Conservation (phyloP, 495 filamentous ascomycete species). For the Podospora fimiseda region DNA sequence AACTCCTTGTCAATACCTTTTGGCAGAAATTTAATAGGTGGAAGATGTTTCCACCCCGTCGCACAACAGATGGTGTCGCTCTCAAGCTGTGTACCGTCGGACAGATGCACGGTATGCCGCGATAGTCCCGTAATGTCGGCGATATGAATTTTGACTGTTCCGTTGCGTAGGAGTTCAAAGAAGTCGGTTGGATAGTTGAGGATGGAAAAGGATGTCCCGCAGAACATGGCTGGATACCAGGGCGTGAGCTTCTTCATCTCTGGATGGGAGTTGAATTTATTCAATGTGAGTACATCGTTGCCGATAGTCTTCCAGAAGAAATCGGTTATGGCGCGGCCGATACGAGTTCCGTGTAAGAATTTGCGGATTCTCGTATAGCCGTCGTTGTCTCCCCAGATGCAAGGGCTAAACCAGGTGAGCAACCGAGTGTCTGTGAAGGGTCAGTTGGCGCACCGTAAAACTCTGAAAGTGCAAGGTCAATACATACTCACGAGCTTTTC, state of each 20-base stretch:
- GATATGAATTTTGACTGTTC: constrained; percentile 55
- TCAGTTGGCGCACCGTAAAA: no score
- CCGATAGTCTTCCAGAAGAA: constrained; percentile 60
- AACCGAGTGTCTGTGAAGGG: constrained; percentile 32
- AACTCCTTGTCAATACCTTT: constrained; percentile 44
- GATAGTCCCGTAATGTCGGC: constrained; percentile 52
- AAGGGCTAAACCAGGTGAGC: constrained; percentile 41
- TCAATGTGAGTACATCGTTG: constrained; percentile 53
- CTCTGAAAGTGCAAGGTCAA: no score
- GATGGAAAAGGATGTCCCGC: constrained; percentile 55
- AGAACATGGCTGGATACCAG: constrained; percentile 58
- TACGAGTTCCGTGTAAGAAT: constrained; percentile 59
- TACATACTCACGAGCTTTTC: constrained; percentile 54
- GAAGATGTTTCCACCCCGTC: constrained; percentile 61
- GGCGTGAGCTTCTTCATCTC: constrained; percentile 60
- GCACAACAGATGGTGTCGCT: constrained; percentile 62
- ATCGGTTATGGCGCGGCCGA: constrained; percentile 64
- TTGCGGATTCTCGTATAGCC: constrained; percentile 33
- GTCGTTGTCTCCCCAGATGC: constrained; percentile 38
- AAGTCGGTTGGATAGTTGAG: constrained; percentile 64
- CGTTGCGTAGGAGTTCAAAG: constrained; percentile 54
- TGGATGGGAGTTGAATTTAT: constrained; percentile 54
- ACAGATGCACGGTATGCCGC: constrained; percentile 46
- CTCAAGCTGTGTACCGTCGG: constrained; percentile 46
- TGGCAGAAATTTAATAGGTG: constrained; percentile 59